phyloP scores from a whole-genome alignment of 2,329 filamentous ascomycete species.

The Nemania diffusa region DNA sequence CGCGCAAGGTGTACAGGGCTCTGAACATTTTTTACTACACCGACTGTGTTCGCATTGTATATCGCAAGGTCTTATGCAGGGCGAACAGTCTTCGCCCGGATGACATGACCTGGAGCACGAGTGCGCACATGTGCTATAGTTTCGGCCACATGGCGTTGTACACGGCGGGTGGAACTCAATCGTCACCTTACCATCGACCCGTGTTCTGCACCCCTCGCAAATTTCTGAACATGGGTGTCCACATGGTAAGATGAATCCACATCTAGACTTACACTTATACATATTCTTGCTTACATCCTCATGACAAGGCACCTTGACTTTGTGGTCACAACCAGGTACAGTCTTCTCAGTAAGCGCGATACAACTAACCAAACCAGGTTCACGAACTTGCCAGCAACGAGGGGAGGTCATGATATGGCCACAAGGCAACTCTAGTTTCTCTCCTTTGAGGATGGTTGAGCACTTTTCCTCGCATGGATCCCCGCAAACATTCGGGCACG shows the following conservation, averaged over 20 bases:
- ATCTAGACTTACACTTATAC: slow-evolving; percentile 5
- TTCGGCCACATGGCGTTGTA: slow-evolving; percentile 45
- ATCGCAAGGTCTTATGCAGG: slow-evolving; percentile 53
- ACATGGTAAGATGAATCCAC: not conserved
- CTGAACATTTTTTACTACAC: slow-evolving; percentile 39
- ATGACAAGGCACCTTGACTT: slow-evolving; percentile 6
- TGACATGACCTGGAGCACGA: slow-evolving; percentile 6
- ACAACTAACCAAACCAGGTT: not conserved
- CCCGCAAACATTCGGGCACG: slow-evolving; percentile 50
- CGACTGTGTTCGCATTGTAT: slow-evolving; percentile 16
- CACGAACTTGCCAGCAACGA: slow-evolving; percentile 25
- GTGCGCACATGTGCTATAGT: slow-evolving; percentile 45
- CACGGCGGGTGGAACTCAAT: slow-evolving; percentile 4
- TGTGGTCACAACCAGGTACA: slow-evolving; percentile 24
- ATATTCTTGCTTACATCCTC: slow-evolving; percentile 5
- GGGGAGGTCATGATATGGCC: slow-evolving; percentile 51
- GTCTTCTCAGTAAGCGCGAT: not conserved
- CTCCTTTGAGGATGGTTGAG: slow-evolving; percentile 29
- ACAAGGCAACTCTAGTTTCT: slow-evolving; percentile 51
- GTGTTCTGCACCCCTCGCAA: slow-evolving; percentile 6
- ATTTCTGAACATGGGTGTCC: slow-evolving; percentile 7
- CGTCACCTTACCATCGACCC: slow-evolving; percentile 8
- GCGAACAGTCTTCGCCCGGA: slow-evolving; percentile 61
- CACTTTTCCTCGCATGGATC: slow-evolving; percentile 56
- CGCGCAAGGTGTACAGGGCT: slow-evolving; percentile 70